These are phyloP conservation scores for Nannochloris sp. DNA, from an alignment of 139 green algal genomes.

Conservation along the genomic window DNA sequence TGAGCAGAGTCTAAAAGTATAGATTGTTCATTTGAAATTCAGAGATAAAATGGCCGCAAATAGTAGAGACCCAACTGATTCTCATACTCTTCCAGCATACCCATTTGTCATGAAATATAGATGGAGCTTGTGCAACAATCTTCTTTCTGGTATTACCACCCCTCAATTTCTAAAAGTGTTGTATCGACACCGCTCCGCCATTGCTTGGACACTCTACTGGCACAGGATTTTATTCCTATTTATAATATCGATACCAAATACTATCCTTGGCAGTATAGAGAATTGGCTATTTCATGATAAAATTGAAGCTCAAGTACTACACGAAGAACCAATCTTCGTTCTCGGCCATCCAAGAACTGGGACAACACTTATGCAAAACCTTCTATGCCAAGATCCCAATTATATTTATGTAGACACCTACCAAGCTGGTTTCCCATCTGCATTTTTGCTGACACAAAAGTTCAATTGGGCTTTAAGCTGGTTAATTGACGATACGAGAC, in stretches of 20 bases:
- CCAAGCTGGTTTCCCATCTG: slow-evolving; percentile 50
- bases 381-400: slow-evolving; percentile 28
- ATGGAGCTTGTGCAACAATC: slow-evolving; percentile 14
- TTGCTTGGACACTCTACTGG: slow-evolving; percentile 36
- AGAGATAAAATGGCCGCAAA: too few species aligned
- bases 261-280: slow-evolving; percentile 29
- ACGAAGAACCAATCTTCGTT: slow-evolving; percentile 49
- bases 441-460: slow-evolving; percentile 39
- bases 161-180: slow-evolving; percentile 27
- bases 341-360: slow-evolving; percentile 50
- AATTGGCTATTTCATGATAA: slow-evolving; percentile 24
- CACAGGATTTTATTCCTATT: slow-evolving; percentile 50
- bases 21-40: too few species aligned
- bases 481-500: slow-evolving; percentile 42
- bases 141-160: slow-evolving; percentile 36
- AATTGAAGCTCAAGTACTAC: slow-evolving; percentile 23
- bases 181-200: slow-evolving; percentile 2
- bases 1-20: too few species aligned
- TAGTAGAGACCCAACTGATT: background rate
- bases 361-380: slow-evolving; percentile 69
- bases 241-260: slow-evolving; percentile 43
- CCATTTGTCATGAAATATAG: background rate
- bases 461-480: slow-evolving; percentile 23
- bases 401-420: slow-evolving; percentile 55
- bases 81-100: background rate